These are phyloP conservation scores for Podospora pseudocomata DNA, from an alignment of 495 filamentous ascomycete species.

Conservation along the genomic window DNA sequence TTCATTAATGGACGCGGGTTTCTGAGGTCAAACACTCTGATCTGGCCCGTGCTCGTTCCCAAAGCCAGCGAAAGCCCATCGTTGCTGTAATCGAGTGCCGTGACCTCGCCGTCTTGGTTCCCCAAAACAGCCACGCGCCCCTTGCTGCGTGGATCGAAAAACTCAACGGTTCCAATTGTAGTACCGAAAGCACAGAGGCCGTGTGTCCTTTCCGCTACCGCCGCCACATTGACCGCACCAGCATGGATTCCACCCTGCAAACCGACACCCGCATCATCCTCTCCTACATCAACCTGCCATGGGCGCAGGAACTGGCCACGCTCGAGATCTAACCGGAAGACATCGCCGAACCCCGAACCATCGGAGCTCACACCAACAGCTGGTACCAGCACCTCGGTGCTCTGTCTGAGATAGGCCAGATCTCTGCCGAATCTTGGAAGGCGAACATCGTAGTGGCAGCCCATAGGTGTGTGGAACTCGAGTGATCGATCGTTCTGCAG, in stretches of 20 bases:
- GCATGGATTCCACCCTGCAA: constrained; percentile 79
- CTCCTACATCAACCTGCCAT: constrained; percentile 75
- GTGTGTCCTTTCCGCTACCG: constrained; percentile 86
- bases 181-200: constrained; percentile 93
- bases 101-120: constrained; percentile 66
- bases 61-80: constrained; percentile 84
- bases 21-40: constrained; percentile 89
- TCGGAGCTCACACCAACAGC: constrained; percentile 82
- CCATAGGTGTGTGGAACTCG: constrained; percentile 89
- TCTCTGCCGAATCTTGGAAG: constrained; percentile 92
- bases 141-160: constrained; percentile 86
- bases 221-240: constrained; percentile 83
- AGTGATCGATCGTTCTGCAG: constrained; percentile 87
- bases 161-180: constrained; percentile 90
- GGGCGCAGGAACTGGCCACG: constrained; percentile 81
- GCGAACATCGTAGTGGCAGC: constrained; percentile 81
- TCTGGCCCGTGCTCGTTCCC: constrained; percentile 84
- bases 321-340: constrained; percentile 84
- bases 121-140: constrained; percentile 74
- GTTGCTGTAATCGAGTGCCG: constrained; percentile 78
- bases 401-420: constrained; percentile 77
- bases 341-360: constrained; percentile 70
- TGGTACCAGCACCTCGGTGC: constrained; percentile 81
- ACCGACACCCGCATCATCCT: constrained; percentile 66
- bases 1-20: constrained; percentile 77